A percentile compares a stretch with the other conserved stretches of the same genome.
Evolutionary conservation across 495 filamentous ascomycete species (phyloP).

Genomic region (Aspergillus olivimuriae): DNA sequence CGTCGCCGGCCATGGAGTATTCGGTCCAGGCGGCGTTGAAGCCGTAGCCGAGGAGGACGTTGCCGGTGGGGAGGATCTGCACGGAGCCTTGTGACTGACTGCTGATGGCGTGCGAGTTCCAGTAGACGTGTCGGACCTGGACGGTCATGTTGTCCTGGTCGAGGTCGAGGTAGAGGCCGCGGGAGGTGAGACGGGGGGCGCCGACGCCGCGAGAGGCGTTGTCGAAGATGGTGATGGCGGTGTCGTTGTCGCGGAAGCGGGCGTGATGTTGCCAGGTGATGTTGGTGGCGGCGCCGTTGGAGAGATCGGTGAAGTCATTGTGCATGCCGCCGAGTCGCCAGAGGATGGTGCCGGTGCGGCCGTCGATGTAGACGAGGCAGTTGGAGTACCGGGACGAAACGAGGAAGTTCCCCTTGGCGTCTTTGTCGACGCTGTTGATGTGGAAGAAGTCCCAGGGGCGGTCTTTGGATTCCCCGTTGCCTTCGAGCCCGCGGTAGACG

Average conservation of each 20-base stretch:
- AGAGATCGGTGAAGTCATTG: conserved; percentile 38
- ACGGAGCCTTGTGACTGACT: conserved; percentile 41
- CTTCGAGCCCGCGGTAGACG: conserved; percentile 15
- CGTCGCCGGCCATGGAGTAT: conserved; percentile 25
- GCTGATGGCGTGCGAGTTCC: conserved; percentile 23
- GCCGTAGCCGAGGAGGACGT: conserved; percentile 45
- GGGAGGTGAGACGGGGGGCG: conserved; percentile 18
- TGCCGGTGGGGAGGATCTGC: conserved; percentile 38
- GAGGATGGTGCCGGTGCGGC: conserved; percentile 25
- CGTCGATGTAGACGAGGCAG: conserved; percentile 30
- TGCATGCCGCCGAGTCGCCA: conserved; percentile 40
- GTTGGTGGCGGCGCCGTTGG: conserved; percentile 30
- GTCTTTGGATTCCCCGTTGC: conserved; percentile 16
- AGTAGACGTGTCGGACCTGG: conserved; percentile 29
- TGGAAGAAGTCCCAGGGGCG: conserved; percentile 42
- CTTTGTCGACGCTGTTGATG: conserved; percentile 40
- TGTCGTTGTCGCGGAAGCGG: conserved; percentile 22
- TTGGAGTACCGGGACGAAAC: conserved; percentile 37
- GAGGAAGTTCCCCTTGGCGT: conserved; percentile 35
- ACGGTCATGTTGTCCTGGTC: conserved; percentile 35
- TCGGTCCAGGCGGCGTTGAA: conserved; percentile 43
- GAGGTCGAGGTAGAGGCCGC: conserved; percentile 39
- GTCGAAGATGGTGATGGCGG: conserved; percentile 32
- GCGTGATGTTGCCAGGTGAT: conserved; percentile 41
- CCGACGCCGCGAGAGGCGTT: conserved; percentile 22